Evolutionary conservation across 2,329 filamentous ascomycete species (phyloP), one percentile per base, ranked within the genome.

Genomic region (Fusarium sp.): DNA sequence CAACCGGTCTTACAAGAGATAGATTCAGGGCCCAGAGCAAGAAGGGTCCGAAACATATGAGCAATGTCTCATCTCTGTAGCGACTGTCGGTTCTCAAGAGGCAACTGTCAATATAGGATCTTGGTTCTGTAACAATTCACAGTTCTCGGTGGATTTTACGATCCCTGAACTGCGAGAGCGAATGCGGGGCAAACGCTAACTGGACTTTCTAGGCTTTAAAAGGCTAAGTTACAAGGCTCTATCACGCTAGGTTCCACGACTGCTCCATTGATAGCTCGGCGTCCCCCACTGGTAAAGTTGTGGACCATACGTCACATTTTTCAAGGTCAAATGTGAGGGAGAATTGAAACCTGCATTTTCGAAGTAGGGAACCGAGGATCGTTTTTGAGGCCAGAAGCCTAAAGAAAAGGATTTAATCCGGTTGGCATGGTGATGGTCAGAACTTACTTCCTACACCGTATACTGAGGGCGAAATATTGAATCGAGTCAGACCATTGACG

Each of bases 181-280:
- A 67, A 63, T 71, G 69, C 69, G 69, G 69, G 69, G 65, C 68
- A 64, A 34, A 54, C 46, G 39, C 65, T 66, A 66, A 49, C 24
- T 39, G 42, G 22, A 17, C 22, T 40, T n/a, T 7, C 46, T 65
- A 65, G 54, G 28, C 60, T 51, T 62, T 59, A 69, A 61, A 64
- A 56, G 65, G 69, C 56, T 56, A 66, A 63, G 47, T 26, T 56
- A 42, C 53, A 59, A 69, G 53, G 62, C 40, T 51, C 42, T 49
- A 40, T 59, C 31, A 33, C 54, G 39, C 57, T 44, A 56, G 34
- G 38, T 42, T 45, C 62, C 51, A 53, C 22, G 21, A 42, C 40
- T 44, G 55, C 50, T 40, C 61, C 63, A 56, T 59, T 49, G 55
- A 57, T 46, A 57, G 60, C 47, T 65, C 33, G 62, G 40, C 42